Evolutionary conservation across 2,329 filamentous ascomycete genomes (phyloP), one percentile per base, ranked within the genome.

Genomic region (Sporothrix brunneoviolacea): DNA sequence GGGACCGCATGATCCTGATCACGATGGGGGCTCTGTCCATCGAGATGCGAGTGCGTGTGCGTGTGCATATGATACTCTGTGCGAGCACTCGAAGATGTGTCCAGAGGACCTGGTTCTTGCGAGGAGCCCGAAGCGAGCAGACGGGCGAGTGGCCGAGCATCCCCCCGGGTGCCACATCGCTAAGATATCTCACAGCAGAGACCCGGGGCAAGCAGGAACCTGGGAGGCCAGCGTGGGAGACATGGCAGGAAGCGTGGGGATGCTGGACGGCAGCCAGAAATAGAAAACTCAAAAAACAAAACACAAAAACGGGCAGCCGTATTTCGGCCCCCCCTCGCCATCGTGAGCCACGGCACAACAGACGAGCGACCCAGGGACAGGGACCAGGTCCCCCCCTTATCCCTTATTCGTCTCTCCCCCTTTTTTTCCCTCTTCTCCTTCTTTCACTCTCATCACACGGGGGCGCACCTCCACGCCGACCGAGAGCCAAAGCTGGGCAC

Each of bases 401-500:
- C n/a, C n/a, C n/a, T n/a, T n/a, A n/a, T n/a, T n/a, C n/a, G n/a
- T n/a, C n/a, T n/a, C n/a, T 33, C 37, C 15, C 22, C 19, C 37
- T 39, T 39, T 19, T 39, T 39, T 12, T 28, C 12, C 19, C n/a
- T 30, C 24, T 41, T 19, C 10, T 27, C 21, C 30, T 30, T 10
- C 8, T 22, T 39, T 22, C 12, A 21, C 22, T 39, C 3, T 39
- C 19, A 4, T 28, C 22, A 16, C 21, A 8, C 21, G 21, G 21
- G 18, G 13, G 16, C 12, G 18, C 28, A 33, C 28, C 41, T 24
- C 42, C n/a, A 16, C 24, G 21, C 35, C 21, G 35, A 48, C 36
- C 45, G 45, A 32, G 36, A 33, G 36, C 45, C 35, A 39, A 39
- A 48, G 45, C 45, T 48, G 45, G 36, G 39, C n/a, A 48, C 28